Conservation (phyloP, 768 basidiomycete genomes). For the Lactarius trivialis region DNA sequence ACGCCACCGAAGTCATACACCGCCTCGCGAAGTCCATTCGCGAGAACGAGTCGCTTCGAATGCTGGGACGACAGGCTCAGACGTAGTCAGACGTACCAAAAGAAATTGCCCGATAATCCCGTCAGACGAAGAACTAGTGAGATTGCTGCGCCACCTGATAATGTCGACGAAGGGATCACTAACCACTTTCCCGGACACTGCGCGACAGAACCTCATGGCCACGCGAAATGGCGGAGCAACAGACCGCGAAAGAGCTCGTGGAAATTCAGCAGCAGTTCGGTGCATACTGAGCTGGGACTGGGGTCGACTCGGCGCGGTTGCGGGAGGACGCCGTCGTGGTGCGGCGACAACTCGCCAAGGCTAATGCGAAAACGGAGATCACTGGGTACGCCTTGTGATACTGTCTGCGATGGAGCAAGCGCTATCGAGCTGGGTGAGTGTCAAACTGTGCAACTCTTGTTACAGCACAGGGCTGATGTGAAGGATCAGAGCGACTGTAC, state of each 20-base stretch:
- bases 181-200: constrained; percentile 63
- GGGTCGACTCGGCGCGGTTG: constrained; percentile 62
- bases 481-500: no score
- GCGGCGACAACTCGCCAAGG: constrained; percentile 70
- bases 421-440: neutral
- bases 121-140: constrained; percentile 54
- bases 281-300: constrained; percentile 72
- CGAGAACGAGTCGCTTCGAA: constrained; percentile 20
- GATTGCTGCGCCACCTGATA: constrained; percentile 40
- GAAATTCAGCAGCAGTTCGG: constrained; percentile 79
- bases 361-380: constrained; percentile 75
- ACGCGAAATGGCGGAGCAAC: constrained; percentile 8
- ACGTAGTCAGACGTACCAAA: constrained; percentile 66
- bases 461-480: no score
- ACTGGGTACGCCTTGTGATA: constrained; percentile 49
- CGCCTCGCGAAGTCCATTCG: constrained; percentile 19
- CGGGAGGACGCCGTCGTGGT: constrained; percentile 62
- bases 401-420: neutral
- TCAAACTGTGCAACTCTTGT: no score
- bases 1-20: constrained; percentile 47
- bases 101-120: constrained; percentile 78
- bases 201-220: constrained; percentile 29
- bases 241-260: constrained; percentile 48
- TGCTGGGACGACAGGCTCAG: constrained; percentile 58
- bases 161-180: constrained; percentile 77